A percentile compares a stretch with the other conserved stretches of the same genome.
Conservation (phyloP, 768 basidiomycete species). For the Thelephora ganbajun region DNA sequence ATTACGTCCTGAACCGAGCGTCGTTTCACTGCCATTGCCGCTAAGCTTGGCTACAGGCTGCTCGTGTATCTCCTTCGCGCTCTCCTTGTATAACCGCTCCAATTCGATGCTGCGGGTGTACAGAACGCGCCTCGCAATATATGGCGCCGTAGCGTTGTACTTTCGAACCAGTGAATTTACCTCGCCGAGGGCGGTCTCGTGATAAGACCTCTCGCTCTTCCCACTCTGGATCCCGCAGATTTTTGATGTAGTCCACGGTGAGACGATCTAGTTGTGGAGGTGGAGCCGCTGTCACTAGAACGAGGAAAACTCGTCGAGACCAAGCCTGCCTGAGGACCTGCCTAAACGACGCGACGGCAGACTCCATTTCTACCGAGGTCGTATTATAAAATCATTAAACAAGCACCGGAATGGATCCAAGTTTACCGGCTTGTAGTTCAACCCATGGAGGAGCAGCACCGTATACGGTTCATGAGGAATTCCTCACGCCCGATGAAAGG, state of each 20-base stretch:
- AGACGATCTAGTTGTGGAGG: conserved; percentile 24
- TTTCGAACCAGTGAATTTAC: conserved; percentile 64
- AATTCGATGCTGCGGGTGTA: conserved; percentile 46
- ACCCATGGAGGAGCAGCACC: conserved; percentile 84
- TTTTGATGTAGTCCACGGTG: conserved; percentile 21
- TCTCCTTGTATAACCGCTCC: conserved; percentile 33
- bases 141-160: conserved; percentile 73
- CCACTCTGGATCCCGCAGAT: conserved; percentile 56
- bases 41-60: conserved; percentile 21
- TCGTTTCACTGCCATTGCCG: not conserved
- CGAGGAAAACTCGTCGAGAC: conserved; percentile 42
- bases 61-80: conserved; percentile 35
- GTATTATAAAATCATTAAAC: not conserved
- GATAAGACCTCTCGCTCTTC: conserved; percentile 54
- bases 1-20: not conserved
- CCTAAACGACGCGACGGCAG: conserved; percentile 46
- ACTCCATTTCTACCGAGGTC: conserved; percentile 44
- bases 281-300: conserved; percentile 42
- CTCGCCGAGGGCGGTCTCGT: conserved; percentile 53
- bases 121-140: conserved; percentile 55
- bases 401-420: not conserved
- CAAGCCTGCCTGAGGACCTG: conserved; percentile 51
- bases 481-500: conserved; percentile 65
- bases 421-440: conserved; percentile 57
- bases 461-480: conserved; percentile 78